Base-by-base conservation (phyloP, 441 rosid species). In the Dalechampia spathulata region DNA sequence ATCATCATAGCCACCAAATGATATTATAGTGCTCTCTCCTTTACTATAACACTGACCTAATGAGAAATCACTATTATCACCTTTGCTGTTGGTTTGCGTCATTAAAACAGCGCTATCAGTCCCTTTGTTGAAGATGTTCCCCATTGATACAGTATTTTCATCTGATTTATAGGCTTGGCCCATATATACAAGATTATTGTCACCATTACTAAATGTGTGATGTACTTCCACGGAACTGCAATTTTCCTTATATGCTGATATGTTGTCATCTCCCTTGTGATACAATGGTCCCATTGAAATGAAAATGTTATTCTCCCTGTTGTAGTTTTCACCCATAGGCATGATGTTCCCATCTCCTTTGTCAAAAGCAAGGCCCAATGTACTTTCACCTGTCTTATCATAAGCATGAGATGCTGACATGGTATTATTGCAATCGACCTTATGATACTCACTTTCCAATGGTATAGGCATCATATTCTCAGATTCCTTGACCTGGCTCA, bases 1-100 rank as follows among this genome's bases (percentile, higher is more conserved):
- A 36, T 79, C 90, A 70, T 71, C 80, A 75, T 67, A 75, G 39
- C 83, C 87, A 60, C 87, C 97, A 67, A 87, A 83, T 26, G 95
- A 78, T 61, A 83, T 77, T 30, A 78, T 82, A 39, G 79, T 71
- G 73, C 80, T 77, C 68, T 73, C 82, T 46, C 78, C 73, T 27
- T 71, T 78, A 49, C 32, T 61, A 67, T 55, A 70, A 25, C 78
- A 62, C 39, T 60, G 80, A 21, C 65, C 72, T 19, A 65, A 22
- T 11, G 79, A 60, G 45, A 72, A 42, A 61, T 47, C 72, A 52
- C 40, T 55, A 49, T 36, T 49, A n/a, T 65, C 77, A 38, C 55
- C 73, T 44, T 56, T 63, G 55, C 49, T 55, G 44, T 64, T 74
- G 21, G 71, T 20, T 43, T 69, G 79, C 61, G 68, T 67, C 38